Evolutionary conservation across 2,329 filamentous ascomycete genomes (phyloP), one percentile per base, ranked within the genome.

Genomic region (Epichloe sylvatica): DNA sequence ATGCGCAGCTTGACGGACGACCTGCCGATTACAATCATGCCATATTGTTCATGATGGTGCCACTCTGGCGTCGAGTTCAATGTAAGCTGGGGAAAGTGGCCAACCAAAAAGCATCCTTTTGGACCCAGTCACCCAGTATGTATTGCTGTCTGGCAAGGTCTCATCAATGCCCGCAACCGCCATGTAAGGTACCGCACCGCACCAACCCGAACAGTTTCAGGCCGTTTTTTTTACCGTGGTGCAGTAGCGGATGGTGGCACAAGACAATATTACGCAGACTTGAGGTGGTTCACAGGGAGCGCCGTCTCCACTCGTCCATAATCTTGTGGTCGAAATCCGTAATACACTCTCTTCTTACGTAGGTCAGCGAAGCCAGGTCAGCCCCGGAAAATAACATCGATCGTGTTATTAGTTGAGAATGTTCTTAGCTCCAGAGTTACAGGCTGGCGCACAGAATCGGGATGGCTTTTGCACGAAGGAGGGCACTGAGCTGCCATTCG

Each of bases 111-210:
- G 23, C 40, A 11, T 43, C 40, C 5, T 30, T 15, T 15, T n/a
- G n/a, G 15, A 46, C 19, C 13, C 21, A 37, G 44, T 46, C 35
- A 36, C 21, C 45, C n/a, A 40, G 11, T 17, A 30, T 30, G 25
- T 21, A 13, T 47, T 40, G 25, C 36, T 40, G 23, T 40, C 25
- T 21, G 45, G 45, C 25, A 19, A 35, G 30, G 45, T 17, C 13
- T 39, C 30, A 4, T 11, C 25, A 13, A 34, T 40, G 45, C n/a
- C 9, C 30, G 2, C 23, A 41, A 19, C 43, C 13, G 15, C 30
- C 25, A 49, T 49, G 40, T 38, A 39, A 41, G 42, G 42, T 38
- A 42, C 40, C 33, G 41, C 41, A 42, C 40, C 33, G 34, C 41
- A 44, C 40, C 40, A 49, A 4, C 34, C 35, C 40, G 42, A 34